Evolutionary conservation across 2,329 filamentous ascomycete species (phyloP), one percentile per base, ranked within the genome.

Genomic region (Pseudogymnoascus sp.): DNA sequence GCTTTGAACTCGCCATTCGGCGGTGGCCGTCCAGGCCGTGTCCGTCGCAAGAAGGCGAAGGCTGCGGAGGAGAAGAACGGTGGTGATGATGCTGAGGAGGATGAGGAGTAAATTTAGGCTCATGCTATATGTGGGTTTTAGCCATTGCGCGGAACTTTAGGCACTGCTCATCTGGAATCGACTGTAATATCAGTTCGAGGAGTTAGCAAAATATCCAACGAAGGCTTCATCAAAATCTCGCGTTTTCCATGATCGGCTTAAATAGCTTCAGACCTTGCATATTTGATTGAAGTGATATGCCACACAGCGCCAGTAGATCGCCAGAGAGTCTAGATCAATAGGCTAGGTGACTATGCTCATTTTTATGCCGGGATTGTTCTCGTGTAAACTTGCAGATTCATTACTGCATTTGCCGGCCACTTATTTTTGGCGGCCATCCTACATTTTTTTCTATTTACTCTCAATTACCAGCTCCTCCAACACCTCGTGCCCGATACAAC

Each of bases 1-100:
- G 86, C 95, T 69, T 88, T 99, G 72, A 96, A 89, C 82, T 98
- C 93, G 78, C 93, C 95, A 79, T 97, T 96, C 77, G 95, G 95
- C 82, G 93, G 93, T 79, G 95, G 95, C 78, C 93, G 95, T 75
- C 92, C 92, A 76, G 95, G 95, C 74, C 95, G 95, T 87, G 93
- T 97, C 78, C 89, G 92, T 82, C 96, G 95, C 87, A 99, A 98
- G 95, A 99, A 98, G 93, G 91, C 93, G 80, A 93, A 92, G 85
- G 91, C 95, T 74, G 92, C 92, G 68, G 92, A 96, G 83, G 89
- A 88, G 80, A 89, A 86, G 77, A 90, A 88, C 73, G 90, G 84
- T 67, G 90, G 81, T 66, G 93, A 86, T 72, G 92, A 89, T 73
- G 93, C 91, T 76, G 93, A 96, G 79, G 93, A 93, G 77, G 73